Evolutionary conservation across 2,329 filamentous ascomycete genomes (phyloP).

Genomic region (Graphiopsis chlorocephala): DNA sequence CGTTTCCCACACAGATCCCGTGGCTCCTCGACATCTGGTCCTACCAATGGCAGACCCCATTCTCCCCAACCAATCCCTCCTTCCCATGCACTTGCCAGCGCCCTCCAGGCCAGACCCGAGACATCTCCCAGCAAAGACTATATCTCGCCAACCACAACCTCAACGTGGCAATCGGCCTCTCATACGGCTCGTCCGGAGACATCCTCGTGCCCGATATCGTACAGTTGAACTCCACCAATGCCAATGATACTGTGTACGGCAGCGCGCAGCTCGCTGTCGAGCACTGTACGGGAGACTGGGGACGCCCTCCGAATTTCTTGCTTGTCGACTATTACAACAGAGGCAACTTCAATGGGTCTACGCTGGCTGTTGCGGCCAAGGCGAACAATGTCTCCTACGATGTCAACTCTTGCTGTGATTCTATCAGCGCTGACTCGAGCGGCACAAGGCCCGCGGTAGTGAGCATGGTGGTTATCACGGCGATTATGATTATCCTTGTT

Average conservation of each 20-base stretch:
- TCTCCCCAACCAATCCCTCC: conserved; percentile 64
- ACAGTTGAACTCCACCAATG: conserved; percentile 71
- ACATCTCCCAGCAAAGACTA: conserved; percentile 56
- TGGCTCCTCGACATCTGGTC: conserved; percentile 86
- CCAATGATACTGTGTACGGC: conserved; percentile 56
- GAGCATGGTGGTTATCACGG: not conserved
- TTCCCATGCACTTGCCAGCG: conserved; percentile 81
- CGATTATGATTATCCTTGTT: not conserved
- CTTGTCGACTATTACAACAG: conserved; percentile 82
- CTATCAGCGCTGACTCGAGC: not conserved
- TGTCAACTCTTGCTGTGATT: not conserved
- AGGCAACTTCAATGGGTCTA: conserved; percentile 5
- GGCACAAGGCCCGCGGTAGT: not conserved
- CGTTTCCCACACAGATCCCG: conserved; percentile 76
- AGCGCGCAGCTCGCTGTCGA: conserved; percentile 63
- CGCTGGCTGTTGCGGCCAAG: conserved; percentile 1
- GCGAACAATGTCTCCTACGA: not conserved
- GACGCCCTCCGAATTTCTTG: conserved; percentile 69
- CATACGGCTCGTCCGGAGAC: conserved; percentile 43
- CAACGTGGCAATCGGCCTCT: conserved; percentile 63
- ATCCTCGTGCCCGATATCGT: conserved; percentile 71
- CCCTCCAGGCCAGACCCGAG: conserved; percentile 62
- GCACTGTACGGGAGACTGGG: conserved; percentile 63
- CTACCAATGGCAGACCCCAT: conserved; percentile 88
- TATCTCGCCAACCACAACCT: conserved; percentile 91